phyloP scores from a whole-genome alignment of 2,329 filamentous ascomycete genomes.

The Paracamarosporium sp. region DNA sequence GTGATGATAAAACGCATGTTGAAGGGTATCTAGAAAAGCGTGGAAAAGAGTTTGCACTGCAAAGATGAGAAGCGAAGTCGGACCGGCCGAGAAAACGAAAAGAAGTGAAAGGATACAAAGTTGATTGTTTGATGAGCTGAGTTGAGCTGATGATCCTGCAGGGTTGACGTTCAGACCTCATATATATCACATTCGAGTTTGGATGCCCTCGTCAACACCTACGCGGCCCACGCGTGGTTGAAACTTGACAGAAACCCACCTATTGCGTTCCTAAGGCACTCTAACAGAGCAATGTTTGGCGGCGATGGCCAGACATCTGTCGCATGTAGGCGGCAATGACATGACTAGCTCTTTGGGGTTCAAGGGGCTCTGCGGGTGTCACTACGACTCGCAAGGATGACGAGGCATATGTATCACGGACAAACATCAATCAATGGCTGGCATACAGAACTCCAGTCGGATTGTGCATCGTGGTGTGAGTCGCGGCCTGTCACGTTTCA shows the following conservation, averaged over 20 bases:
- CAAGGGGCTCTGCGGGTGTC: background rate
- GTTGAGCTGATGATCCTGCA: background rate
- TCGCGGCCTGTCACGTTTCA: constrained; percentile 34
- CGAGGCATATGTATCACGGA: constrained; percentile 7
- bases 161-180: constrained; percentile 5
- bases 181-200: constrained; percentile 3
- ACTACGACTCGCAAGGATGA: constrained; percentile 4
- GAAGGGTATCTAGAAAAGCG: background rate
- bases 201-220: constrained; percentile 14
- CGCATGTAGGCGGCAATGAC: background rate
- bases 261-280: constrained; percentile 6
- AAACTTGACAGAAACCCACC: constrained; percentile 26
- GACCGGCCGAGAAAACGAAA: constrained; percentile 18
- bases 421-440: constrained; percentile 3
- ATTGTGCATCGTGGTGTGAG: background rate
- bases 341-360: background rate
- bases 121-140: background rate
- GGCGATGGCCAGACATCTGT: background rate
- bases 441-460: background rate
- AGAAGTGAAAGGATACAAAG: background rate
- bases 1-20: constrained; percentile 28
- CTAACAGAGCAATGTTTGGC: background rate
- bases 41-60: background rate
- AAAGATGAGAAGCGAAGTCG: constrained; percentile 14
- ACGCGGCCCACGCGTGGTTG: constrained; percentile 23